phyloP scores from a whole-genome alignment of 2,329 filamentous ascomycete species.

The Penicillium sp. region DNA sequence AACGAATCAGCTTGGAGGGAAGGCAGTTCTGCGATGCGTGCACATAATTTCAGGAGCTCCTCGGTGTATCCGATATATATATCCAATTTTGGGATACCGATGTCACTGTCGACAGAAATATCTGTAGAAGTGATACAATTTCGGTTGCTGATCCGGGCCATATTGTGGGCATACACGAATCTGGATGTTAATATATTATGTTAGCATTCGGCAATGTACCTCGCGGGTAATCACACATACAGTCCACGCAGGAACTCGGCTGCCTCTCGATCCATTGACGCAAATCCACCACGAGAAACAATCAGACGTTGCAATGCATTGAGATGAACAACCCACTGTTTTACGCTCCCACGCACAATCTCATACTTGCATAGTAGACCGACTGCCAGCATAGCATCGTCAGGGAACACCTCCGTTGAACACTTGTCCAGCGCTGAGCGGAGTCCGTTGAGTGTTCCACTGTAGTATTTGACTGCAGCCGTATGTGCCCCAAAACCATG shows the following conservation, averaged over 20 bases:
- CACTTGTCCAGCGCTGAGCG: conserved; percentile 24
- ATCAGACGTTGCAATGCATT: conserved; percentile 34
- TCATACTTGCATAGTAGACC: conserved; percentile 40
- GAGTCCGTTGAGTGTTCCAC: conserved; percentile 31
- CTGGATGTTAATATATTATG: conserved; percentile 18
- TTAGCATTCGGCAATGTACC: neutral
- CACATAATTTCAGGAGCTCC: conserved; percentile 33
- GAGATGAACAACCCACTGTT: conserved; percentile 38
- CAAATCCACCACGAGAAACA: conserved; percentile 31
- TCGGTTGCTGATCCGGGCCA: conserved; percentile 34
- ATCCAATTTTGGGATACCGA: conserved; percentile 30
- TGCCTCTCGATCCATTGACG: conserved; percentile 27
- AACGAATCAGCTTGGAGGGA: conserved; percentile 17
- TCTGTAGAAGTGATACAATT: conserved; percentile 18
- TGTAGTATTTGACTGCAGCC: conserved; percentile 33
- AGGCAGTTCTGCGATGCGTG: conserved; percentile 32
- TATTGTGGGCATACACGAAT: conserved; percentile 33
- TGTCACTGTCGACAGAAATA: conserved; percentile 18
- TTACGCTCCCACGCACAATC: conserved; percentile 36
- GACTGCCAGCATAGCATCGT: conserved; percentile 34
- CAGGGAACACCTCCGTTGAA: conserved; percentile 18
- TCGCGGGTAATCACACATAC: conserved; percentile 19
- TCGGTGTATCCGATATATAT: conserved; percentile 40
- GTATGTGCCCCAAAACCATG: conserved; percentile 22
- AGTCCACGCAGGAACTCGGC: conserved; percentile 34